Evolutionary conservation across 2,329 filamentous ascomycete genomes (phyloP), one percentile per base, ranked within the genome.

Genomic region (Penicillium glabrum): DNA sequence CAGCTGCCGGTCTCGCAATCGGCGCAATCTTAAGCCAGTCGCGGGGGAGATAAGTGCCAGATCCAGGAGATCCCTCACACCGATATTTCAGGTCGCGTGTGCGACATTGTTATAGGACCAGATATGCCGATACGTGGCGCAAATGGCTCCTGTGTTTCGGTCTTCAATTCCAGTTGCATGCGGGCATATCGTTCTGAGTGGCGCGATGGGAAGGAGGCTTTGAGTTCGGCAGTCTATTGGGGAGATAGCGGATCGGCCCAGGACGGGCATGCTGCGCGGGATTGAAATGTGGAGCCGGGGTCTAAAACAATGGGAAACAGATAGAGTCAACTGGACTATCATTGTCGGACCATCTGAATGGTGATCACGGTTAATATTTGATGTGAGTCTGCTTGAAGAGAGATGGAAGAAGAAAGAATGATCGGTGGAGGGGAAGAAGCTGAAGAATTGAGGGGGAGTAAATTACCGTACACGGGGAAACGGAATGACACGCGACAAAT

Each of bases 151-250:
- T 43, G 5, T 51, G 19, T 19, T 31, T 45, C 24, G 50, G 10
- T 5, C 41, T 53, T 35, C 48, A 50, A 41, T 53, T 43, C 48
- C 46, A 13, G 53, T 56, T 33, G 55, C 58, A 53, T 60, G 49
- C 27, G 58, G 58, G 41, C 19, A 39, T 37, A 29, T 29, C 29
- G 43, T 48, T 57, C 29, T 53, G 39, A 23, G 48, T 58, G 51
- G 44, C 54, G 54, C 46, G 44, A 46, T 54, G 50, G 54, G 49
- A 53, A 51, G 50, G 44, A 49, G 46, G 47, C 41, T 50, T 49
- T 48, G 29, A 47, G 31, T 37, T 29, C 41, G 51, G 31, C n/a
- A 46, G 44, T 58, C 48, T 56, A 55, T 53, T 58, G 48, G 45
- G 46, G 27, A 51, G 43, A 45, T 49, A 47, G 51, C 51, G 48